phyloP scores from a whole-genome alignment of 192 early-diverging fungal species.

The Gryganskiella cystojenkinii region DNA sequence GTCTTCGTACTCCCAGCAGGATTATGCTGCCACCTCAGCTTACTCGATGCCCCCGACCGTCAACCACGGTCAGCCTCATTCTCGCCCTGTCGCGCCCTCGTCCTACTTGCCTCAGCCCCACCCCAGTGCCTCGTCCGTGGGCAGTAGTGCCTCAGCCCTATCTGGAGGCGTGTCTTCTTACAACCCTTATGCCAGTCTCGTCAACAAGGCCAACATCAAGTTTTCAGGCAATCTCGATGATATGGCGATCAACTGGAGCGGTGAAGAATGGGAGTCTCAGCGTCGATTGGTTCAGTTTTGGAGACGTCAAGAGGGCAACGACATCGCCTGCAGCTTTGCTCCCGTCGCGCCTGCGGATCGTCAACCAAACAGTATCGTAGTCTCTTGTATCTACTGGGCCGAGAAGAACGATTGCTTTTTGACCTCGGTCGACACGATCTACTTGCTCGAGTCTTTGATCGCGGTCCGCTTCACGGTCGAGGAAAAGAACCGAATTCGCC shows the following conservation, averaged over 20 bases:
- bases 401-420: slow-evolving; percentile 78
- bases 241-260: slow-evolving; percentile 73
- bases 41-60: slow-evolving; percentile 16
- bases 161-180: slow-evolving; percentile 7
- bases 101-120: slow-evolving; percentile 46
- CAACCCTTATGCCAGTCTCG: slow-evolving; percentile 35
- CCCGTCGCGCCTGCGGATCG: slow-evolving; percentile 64
- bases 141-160: slow-evolving; percentile 4
- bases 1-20: slow-evolving; percentile 26
- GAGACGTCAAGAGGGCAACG: slow-evolving; percentile 69
- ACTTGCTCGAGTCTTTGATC: slow-evolving; percentile 76
- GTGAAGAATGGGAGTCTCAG: slow-evolving; percentile 71
- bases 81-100: slow-evolving; percentile 46
- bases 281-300: slow-evolving; percentile 80
- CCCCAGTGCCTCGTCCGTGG: slow-evolving; percentile 17
- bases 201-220: slow-evolving; percentile 48
- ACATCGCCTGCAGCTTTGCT: slow-evolving; percentile 72
- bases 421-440: slow-evolving; percentile 81
- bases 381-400: slow-evolving; percentile 79
- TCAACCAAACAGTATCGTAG: slow-evolving; percentile 72
- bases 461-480: slow-evolving; percentile 81
- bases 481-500: slow-evolving; percentile 89
- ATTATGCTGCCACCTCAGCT: slow-evolving; percentile 24
- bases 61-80: slow-evolving; percentile 15
- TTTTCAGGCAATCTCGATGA: slow-evolving; percentile 67